Percentiles rank a stretch among this genome's conserved stretches.
These are phyloP conservation scores for Hypoxylon rubiginosum DNA, from an alignment of 2,329 filamentous ascomycete genomes.

Conservation along the genomic window DNA sequence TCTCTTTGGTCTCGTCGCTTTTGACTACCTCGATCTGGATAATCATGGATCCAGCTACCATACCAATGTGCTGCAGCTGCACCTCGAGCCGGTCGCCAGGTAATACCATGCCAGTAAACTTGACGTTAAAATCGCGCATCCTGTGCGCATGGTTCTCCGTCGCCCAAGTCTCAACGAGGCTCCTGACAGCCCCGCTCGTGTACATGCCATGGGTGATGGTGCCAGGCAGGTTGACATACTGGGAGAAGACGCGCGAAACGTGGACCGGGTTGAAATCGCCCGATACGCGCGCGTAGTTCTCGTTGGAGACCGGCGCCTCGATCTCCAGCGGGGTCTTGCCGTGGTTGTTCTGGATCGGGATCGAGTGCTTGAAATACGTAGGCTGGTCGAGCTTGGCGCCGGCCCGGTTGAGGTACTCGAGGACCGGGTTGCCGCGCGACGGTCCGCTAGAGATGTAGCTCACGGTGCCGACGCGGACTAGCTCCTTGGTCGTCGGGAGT, in stretches of 20 bases:
- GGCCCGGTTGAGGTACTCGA: conserved; percentile 92
- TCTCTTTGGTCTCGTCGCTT: conserved; percentile 45
- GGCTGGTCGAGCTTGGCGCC: conserved; percentile 65
- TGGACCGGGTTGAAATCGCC: conserved; percentile 59
- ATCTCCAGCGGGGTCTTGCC: conserved; percentile 32
- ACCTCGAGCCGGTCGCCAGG: conserved; percentile 53
- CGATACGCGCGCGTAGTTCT: conserved; percentile 51
- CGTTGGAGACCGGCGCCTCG: conserved; percentile 41
- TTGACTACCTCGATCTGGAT: conserved; percentile 52
- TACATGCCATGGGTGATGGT: conserved; percentile 60
- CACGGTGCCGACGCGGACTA: conserved; percentile 92
- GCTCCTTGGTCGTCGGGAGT: conserved; percentile 92
- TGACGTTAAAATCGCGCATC: conserved; percentile 47
- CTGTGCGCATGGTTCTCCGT: conserved; percentile 42
- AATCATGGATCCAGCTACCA: conserved; percentile 53
- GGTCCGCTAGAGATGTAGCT: conserved; percentile 74
- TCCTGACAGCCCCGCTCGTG: conserved; percentile 51
- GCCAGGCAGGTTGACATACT: conserved; percentile 53
- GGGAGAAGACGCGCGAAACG: conserved; percentile 53
- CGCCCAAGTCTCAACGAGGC: conserved; percentile 43
- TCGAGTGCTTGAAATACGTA: conserved; percentile 37
- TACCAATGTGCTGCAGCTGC: conserved; percentile 50
- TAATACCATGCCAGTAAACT: conserved; percentile 55
- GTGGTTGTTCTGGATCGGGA: conserved; percentile 34
- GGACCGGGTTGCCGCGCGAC: conserved; percentile 93